These are phyloP conservation scores for Diaporthe caulivora DNA, from an alignment of 2,329 filamentous ascomycete genomes.

Conservation along the genomic window DNA sequence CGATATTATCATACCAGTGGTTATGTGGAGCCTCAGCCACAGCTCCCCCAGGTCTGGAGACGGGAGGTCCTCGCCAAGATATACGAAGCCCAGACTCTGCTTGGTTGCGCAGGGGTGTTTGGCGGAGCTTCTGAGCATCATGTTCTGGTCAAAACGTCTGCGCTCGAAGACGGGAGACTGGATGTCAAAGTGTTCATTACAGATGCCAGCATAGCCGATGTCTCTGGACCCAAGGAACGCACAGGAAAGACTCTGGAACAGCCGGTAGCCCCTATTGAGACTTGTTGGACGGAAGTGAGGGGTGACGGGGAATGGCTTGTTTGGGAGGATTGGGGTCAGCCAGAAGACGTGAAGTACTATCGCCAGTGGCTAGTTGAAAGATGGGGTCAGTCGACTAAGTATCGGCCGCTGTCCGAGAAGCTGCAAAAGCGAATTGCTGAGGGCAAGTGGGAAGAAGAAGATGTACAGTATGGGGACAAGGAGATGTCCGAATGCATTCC, in stretches of 20 bases:
- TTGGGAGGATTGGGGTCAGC: not conserved
- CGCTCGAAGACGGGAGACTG: not conserved
- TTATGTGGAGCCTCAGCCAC: not conserved
- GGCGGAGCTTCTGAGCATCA: not conserved
- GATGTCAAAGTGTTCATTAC: not conserved
- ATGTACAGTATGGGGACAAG: no score
- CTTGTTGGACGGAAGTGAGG: not conserved
- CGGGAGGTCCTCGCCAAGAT: constrained; percentile 1
- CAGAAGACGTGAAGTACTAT: not conserved
- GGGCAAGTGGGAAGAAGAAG: not conserved
- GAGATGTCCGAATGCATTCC: no score
- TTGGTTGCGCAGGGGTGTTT: not conserved
- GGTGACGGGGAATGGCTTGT: not conserved
- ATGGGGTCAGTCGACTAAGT: not conserved
- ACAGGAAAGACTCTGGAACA: not conserved
- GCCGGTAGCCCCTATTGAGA: not conserved
- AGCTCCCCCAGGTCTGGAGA: not conserved
- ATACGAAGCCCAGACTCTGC: not conserved
- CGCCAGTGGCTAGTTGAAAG: not conserved
- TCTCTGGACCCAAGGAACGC: not conserved
- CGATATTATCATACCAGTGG: not conserved
- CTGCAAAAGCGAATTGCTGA: not conserved
- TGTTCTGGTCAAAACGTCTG: not conserved
- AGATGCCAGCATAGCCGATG: not conserved
- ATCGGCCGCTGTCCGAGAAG: not conserved